A percentile compares a stretch with the other conserved stretches of the same genome.
Conservation (phyloP, 768 basidiomycete species). For the Suillus subalutaceus region DNA sequence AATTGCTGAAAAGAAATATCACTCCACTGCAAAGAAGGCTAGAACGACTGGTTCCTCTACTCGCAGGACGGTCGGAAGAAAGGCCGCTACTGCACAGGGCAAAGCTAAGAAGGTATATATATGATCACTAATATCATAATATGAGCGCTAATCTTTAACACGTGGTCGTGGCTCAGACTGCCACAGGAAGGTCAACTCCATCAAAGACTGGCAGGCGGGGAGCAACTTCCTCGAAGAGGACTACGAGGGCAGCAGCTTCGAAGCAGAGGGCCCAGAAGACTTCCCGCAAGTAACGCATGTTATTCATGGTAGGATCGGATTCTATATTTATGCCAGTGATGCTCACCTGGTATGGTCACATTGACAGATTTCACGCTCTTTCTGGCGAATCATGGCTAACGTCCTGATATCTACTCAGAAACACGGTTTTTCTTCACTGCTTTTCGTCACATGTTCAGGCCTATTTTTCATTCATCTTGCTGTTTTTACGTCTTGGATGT, state of each 20-base stretch:
- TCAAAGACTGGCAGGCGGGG: not conserved
- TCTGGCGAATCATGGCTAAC: conserved; percentile 8
- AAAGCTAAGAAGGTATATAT: conserved; percentile 16
- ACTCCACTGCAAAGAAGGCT: conserved; percentile 29
- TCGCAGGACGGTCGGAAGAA: conserved; percentile 15
- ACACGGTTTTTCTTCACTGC: conserved; percentile 1
- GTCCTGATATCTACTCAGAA: conserved; percentile 9
- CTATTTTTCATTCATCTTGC: conserved; percentile 5
- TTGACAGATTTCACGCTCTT: conserved; percentile 6
- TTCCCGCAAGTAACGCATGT: conserved; percentile 9
- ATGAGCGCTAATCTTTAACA: conserved; percentile 3
- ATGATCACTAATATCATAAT: not conserved
- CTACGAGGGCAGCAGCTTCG: conserved; percentile 3
- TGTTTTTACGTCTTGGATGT: conserved; percentile 2
- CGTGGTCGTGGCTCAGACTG: not conserved
- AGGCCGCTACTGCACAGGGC: conserved; percentile 8
- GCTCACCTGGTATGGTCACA: conserved; percentile 4
- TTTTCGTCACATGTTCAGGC: conserved; percentile 6
- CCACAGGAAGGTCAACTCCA: not conserved
- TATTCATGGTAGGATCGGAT: conserved; percentile 10
- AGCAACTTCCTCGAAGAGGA: not conserved
- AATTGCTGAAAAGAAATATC: conserved; percentile 22
- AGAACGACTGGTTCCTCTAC: conserved; percentile 15
- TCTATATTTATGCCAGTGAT: not conserved
- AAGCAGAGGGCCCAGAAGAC: not conserved